phyloP scores from a whole-genome alignment of 1,139 yeast species.

The Yamadazyma sp. region DNA sequence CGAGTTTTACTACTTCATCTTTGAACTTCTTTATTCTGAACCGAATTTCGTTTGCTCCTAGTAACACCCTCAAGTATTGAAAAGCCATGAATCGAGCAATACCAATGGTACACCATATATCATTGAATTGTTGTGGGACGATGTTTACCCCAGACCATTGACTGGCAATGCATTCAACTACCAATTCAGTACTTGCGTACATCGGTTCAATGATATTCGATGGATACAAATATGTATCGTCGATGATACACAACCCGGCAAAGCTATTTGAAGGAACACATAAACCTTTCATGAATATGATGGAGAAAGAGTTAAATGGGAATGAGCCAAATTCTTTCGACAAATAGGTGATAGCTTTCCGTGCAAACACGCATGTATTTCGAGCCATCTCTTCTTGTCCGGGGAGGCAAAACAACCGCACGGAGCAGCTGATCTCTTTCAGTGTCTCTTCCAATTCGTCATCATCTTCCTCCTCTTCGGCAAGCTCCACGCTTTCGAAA shows the following conservation, averaged over 20 bases:
- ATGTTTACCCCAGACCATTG: conserved; percentile 97
- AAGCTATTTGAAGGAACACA: conserved; percentile 51
- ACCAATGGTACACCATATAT: conserved; percentile 91
- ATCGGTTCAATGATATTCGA: conserved; percentile 79
- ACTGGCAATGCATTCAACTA: conserved; percentile 71
- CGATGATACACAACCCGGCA: conserved; percentile 76
- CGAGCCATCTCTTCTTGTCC: conserved; percentile 58
- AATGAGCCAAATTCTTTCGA: conserved; percentile 90
- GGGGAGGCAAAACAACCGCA: conserved; percentile 58
- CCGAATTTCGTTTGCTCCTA: conserved; percentile 84
- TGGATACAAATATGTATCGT: conserved; percentile 69
- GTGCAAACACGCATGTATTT: conserved; percentile 75
- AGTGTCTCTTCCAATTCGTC: conserved; percentile 26
- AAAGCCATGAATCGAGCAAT: conserved; percentile 82
- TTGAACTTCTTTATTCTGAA: conserved; percentile 65
- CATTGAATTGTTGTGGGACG: conserved; percentile 76
- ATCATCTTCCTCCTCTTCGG: conserved; percentile 44
- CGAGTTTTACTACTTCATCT: conserved; percentile 68
- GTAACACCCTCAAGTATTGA: conserved; percentile 63
- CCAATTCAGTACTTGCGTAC: conserved; percentile 62
- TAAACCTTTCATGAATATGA: conserved; percentile 71
- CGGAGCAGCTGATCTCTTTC: conserved; percentile 44
- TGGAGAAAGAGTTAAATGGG: conserved; percentile 80
- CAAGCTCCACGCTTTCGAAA: conserved; percentile 59
- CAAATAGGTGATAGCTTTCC: conserved; percentile 77